Evolutionary conservation across 345 rosid species (phyloP).

Genomic region (Erysimum cheiranthoides): DNA sequence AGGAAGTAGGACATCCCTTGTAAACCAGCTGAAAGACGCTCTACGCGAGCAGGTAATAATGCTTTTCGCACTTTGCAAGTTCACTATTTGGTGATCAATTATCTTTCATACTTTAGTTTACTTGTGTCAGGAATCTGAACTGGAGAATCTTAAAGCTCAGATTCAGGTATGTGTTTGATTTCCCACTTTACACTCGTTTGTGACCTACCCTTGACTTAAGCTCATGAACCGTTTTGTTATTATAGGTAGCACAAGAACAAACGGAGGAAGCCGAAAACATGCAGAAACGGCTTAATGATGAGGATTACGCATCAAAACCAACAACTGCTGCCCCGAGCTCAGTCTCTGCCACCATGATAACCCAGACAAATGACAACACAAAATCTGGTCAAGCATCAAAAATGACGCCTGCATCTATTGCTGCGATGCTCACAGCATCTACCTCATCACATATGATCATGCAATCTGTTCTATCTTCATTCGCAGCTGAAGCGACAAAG

Average conservation of each 20-base stretch:
- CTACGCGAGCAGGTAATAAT: slow-evolving; percentile 70
- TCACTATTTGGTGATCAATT: background rate
- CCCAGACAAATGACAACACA: slow-evolving; percentile 43
- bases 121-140: slow-evolving; percentile 73
- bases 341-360: slow-evolving; percentile 27
- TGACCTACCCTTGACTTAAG: background rate
- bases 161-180: slow-evolving; percentile 60
- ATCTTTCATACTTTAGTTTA: slow-evolving; percentile 23
- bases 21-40: slow-evolving; percentile 83
- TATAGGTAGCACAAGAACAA: slow-evolving; percentile 80
- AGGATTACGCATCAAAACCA: slow-evolving; percentile 53
- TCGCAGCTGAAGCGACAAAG: slow-evolving; percentile 93
- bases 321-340: slow-evolving; percentile 35
- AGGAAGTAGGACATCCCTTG: slow-evolving; percentile 73
- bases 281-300: slow-evolving; percentile 67
- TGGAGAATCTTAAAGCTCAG: slow-evolving; percentile 85
- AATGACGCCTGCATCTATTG: slow-evolving; percentile 85
- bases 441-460: slow-evolving; percentile 91
- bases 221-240: slow-evolving; percentile 29
- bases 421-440: slow-evolving; percentile 98
- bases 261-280: slow-evolving; percentile 73
- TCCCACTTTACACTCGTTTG: background rate
- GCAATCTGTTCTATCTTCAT: slow-evolving; percentile 88
- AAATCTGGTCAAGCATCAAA: slow-evolving; percentile 61
- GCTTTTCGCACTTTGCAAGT: background rate